A percentile compares a stretch with the other conserved stretches of the same genome.
Evolutionary conservation across 2,329 filamentous ascomycete species (phyloP).

Genomic region (Canariomyces notabilis): DNA sequence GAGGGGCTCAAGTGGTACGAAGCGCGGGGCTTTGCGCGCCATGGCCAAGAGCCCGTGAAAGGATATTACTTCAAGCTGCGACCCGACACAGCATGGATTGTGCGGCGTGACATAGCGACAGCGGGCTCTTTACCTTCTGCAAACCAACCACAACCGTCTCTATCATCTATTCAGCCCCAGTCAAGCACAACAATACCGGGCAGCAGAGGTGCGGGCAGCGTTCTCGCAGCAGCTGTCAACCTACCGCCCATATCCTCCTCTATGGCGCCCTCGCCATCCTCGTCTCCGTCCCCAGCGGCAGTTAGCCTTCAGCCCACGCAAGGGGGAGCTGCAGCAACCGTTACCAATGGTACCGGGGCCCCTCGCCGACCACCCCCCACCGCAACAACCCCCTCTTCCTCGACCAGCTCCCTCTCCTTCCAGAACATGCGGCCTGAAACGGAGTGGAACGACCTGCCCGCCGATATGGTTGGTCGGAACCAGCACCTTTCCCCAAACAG

Average conservation of each 20-base stretch:
- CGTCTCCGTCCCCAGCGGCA: constrained; percentile 14
- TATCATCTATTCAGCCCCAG: background rate
- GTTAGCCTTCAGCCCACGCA: constrained; percentile 6
- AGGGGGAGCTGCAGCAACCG: background rate
- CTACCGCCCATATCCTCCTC: constrained; percentile 15
- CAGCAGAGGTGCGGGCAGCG: background rate
- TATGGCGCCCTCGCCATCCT: constrained; percentile 6
- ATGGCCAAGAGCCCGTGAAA: constrained; percentile 40
- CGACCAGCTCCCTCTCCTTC: constrained; percentile 40
- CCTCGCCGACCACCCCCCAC: constrained; percentile 10
- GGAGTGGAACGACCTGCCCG: constrained; percentile 63
- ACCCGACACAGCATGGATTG: constrained; percentile 57
- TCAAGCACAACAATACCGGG: background rate
- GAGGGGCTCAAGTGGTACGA: constrained; percentile 60
- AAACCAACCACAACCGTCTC: background rate
- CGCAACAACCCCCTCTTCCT: constrained; percentile 2
- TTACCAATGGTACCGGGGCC: constrained; percentile 2
- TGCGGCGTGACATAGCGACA: constrained; percentile 41
- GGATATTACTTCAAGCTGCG: constrained; percentile 60
- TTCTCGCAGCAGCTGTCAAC: constrained; percentile 21
- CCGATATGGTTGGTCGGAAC: constrained; percentile 46
- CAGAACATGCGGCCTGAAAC: constrained; percentile 54
- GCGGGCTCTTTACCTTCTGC: constrained; percentile 1
- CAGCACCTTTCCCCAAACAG: constrained; percentile 19
- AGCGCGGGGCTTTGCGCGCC: constrained; percentile 50